phyloP scores from a whole-genome alignment of 2,329 filamentous ascomycete species.

The Septoria linicola region DNA sequence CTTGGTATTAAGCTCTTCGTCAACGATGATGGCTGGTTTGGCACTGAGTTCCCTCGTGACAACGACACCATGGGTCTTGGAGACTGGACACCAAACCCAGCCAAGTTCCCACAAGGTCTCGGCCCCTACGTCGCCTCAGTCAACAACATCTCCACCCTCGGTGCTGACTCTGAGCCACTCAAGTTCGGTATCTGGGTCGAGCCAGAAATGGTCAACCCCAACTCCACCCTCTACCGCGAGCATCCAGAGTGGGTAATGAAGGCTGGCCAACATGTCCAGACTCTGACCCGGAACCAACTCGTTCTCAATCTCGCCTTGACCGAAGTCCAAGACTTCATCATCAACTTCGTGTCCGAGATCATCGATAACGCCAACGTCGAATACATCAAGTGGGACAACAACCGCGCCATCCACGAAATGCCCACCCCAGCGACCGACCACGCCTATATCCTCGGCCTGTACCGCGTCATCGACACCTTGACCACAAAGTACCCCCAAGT shows the following conservation, averaged over 20 bases:
- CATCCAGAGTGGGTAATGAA: conserved; percentile 66
- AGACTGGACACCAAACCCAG: conserved; percentile 61
- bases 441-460: conserved; percentile 63
- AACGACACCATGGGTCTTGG: conserved; percentile 60
- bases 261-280: conserved; percentile 57
- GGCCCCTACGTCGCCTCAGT: conserved; percentile 53
- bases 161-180: conserved; percentile 51
- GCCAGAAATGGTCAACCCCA: conserved; percentile 66
- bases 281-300: conserved; percentile 57
- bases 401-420: conserved; percentile 62
- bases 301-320: conserved; percentile 61
- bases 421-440: conserved; percentile 56
- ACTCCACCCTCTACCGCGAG: conserved; percentile 59
- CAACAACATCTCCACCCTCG: conserved; percentile 47
- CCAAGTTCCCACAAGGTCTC: conserved; percentile 60
- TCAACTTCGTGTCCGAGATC: conserved; percentile 55
- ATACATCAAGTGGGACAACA: conserved; percentile 70
- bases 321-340: conserved; percentile 64
- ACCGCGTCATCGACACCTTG: conserved; percentile 60
- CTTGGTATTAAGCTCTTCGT: conserved; percentile 64
- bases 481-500: conserved; percentile 61
- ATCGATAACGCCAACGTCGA: conserved; percentile 55
- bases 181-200: conserved; percentile 67
- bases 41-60: conserved; percentile 59
- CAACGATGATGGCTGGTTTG: conserved; percentile 68